Percentiles rank a stretch among this genome's conserved stretches.
Evolutionary conservation across 116 monocot species (phyloP).

Genomic region (Iris pallida): DNA sequence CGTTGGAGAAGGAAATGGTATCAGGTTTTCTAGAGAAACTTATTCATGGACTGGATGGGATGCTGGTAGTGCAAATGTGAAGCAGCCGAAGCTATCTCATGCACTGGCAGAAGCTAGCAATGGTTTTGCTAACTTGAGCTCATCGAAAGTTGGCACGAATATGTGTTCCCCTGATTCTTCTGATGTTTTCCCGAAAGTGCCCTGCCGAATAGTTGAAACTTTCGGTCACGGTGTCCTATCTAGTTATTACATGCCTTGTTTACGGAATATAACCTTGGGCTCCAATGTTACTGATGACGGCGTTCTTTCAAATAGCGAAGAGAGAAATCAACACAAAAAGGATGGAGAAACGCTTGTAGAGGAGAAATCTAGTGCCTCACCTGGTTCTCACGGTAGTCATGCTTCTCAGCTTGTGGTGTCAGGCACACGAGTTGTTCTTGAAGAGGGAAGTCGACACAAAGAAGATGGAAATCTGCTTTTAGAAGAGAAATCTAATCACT

Average conservation of each 20-base stretch:
- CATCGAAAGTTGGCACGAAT: background rate
- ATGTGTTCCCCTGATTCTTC: background rate
- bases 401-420: conserved; percentile 4
- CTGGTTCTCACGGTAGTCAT: conserved; percentile 15
- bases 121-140: background rate
- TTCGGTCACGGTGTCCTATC: conserved; percentile 32
- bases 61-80: background rate
- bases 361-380: conserved; percentile 12
- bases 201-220: conserved; percentile 54
- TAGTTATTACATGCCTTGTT: conserved; percentile 21
- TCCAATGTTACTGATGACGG: background rate
- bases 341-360: background rate
- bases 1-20: background rate
- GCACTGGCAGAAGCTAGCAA: background rate
- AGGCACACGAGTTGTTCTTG: conserved; percentile 6
- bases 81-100: conserved; percentile 3
- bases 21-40: background rate
- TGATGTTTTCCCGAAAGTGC: background rate
- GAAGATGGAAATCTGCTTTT: background rate
- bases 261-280: background rate
- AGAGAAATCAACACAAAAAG: background rate
- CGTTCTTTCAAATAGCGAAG: background rate
- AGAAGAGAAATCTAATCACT: conserved; percentile 12
- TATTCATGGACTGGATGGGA: background rate
- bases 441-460: background rate